Base-by-base conservation (phyloP, 495 filamentous ascomycete species). In the Acidomyces sp. region DNA sequence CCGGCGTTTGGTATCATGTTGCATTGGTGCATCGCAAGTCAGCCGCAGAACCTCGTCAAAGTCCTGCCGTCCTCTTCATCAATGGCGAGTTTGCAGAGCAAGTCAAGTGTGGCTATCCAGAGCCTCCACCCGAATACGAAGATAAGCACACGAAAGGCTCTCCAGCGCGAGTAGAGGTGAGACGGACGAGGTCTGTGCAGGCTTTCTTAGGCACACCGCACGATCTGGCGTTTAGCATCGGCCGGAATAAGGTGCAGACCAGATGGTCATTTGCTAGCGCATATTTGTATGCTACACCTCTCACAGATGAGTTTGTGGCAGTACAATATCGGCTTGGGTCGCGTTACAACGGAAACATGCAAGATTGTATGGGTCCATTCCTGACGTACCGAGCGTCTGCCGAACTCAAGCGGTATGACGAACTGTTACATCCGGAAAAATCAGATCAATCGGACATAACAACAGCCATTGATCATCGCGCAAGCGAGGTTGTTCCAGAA, bases 351-450 rank as follows among this genome's bases (percentile, higher is more conserved):
- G 90, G 90, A 1, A 96, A 95, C 55, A 93, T 88, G 51, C 90
- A 97, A 56, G 90, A 97, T 55, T 86, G 85, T 46, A 68, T 97
- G 16, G 90, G 90, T 7, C 88, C 87, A 12, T 94, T 97, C 53
- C 87, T 95, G 55, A 97, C 90, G 0, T 97, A 96, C 55, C 78
- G 78, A 45, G 86, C 92, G n/a, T 95, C 92, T 18, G 87, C 90
- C 13, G 75, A 82, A 19, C 63, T 97, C 19, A 87, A 88, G 42
- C 67, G 95, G 37, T 80, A 85, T 36, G 94, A 95, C 55, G 90
- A 97, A 55, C 71, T 83, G 35, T 71, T 94, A 18, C 85, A 93
- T 56, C 80, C 85, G 9, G 88, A 85, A 6, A 93, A 85, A 56
- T 82, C 88, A 48, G 86, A 95, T 49, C 77, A 72, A 37, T 95